phyloP scores from a whole-genome alignment of 371 early-diverging fungal species.

The Dipsacomyces acuminosporus region DNA sequence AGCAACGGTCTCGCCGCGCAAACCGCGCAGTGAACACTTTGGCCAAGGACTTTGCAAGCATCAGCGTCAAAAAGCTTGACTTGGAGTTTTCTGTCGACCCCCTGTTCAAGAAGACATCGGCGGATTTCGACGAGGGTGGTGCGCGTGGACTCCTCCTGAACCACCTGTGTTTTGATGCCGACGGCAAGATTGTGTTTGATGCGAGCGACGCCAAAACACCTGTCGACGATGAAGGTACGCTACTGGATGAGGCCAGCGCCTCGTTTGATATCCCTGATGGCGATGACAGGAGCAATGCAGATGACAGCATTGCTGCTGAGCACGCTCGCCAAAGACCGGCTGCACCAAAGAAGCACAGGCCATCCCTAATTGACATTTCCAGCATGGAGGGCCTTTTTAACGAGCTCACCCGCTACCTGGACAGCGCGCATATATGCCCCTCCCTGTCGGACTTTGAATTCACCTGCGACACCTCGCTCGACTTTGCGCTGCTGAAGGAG shows the following conservation, averaged over 20 bases:
- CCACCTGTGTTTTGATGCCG: constrained; percentile 69
- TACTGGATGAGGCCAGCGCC: constrained; percentile 24
- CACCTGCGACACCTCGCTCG: constrained; percentile 37
- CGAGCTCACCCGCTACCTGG: constrained; percentile 20
- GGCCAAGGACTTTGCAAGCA: constrained; percentile 69
- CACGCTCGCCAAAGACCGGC: background rate
- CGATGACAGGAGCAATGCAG: constrained; percentile 2
- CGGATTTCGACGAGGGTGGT: constrained; percentile 98
- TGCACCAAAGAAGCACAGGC: constrained; percentile 11
- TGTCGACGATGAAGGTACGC: constrained; percentile 32
- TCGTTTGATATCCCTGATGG: constrained; percentile 1
- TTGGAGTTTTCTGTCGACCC: constrained; percentile 92
- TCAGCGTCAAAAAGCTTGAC: constrained; percentile 85
- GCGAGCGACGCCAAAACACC: constrained; percentile 67
- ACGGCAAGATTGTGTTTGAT: constrained; percentile 92
- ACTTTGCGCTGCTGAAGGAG: constrained; percentile 42
- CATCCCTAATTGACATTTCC: constrained; percentile 31
- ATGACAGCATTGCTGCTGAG: background rate
- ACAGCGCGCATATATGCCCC: constrained; percentile 38
- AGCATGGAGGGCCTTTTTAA: constrained; percentile 24
- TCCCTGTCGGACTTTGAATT: constrained; percentile 43
- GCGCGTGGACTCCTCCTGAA: constrained; percentile 89
- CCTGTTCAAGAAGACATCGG: constrained; percentile 95
- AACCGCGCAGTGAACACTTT: constrained; percentile 61
- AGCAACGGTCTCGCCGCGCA: constrained; percentile 37